phyloP scores from a whole-genome alignment of 331 rosid species.

The Malus hybrid region DNA sequence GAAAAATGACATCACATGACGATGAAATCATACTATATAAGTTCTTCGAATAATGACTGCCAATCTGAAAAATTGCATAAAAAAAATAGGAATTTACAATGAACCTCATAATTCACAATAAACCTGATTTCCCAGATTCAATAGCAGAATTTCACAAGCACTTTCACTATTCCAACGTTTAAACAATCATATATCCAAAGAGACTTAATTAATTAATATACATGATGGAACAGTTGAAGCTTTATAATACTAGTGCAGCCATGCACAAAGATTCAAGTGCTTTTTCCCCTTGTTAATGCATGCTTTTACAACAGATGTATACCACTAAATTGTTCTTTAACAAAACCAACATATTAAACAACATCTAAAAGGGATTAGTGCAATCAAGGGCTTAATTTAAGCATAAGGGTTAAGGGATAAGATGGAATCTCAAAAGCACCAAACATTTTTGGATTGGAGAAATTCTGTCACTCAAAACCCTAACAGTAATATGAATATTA shows the following conservation, averaged over 20 bases:
- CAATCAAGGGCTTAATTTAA: neutral
- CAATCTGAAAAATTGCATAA: neutral
- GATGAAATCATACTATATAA: too few species aligned
- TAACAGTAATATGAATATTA: slow-evolving; percentile 36
- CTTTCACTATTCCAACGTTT: slow-evolving; percentile 9
- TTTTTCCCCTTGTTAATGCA: neutral
- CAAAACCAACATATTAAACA: slow-evolving; percentile 4
- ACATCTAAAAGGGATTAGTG: neutral
- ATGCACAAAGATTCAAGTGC: slow-evolving; percentile 23
- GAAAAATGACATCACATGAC: too few species aligned
- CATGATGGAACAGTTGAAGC: neutral
- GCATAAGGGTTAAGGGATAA: slow-evolving; percentile 8
- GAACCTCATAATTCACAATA: neutral
- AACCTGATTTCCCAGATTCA: too few species aligned
- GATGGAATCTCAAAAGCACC: slow-evolving; percentile 65
- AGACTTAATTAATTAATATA: neutral
- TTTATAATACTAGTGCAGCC: slow-evolving; percentile 7
- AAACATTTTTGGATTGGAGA: slow-evolving; percentile 27
- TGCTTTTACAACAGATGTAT: slow-evolving; percentile 8
- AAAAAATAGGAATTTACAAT: neutral
- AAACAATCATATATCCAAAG: slow-evolving; percentile 16
- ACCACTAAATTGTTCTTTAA: slow-evolving; percentile 15
- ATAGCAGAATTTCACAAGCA: neutral
- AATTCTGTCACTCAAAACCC: slow-evolving; percentile 56
- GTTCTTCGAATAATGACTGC: neutral